phyloP scores from a whole-genome alignment of 352 stramenopile genomes.

The Peronosclerospora sorghi region DNA sequence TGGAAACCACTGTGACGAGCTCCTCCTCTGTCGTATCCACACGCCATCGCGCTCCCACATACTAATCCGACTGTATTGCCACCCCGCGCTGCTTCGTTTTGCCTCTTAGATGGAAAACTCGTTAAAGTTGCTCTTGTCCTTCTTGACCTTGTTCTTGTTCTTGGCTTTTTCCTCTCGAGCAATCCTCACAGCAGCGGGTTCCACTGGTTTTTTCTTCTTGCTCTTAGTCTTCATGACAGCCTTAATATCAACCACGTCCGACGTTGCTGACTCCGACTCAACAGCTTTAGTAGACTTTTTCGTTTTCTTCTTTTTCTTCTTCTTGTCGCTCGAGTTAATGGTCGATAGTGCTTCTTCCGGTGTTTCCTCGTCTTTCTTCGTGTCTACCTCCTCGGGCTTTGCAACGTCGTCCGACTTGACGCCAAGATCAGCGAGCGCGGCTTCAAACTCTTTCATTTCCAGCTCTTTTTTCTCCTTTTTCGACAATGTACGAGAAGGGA shows the following conservation, averaged over 20 bases:
- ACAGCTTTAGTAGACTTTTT: conserved; percentile 33
- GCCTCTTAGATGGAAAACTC: conserved; percentile 62
- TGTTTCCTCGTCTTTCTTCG: conserved; percentile 28
- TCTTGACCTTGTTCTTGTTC: conserved; percentile 63
- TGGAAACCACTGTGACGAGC: neutral
- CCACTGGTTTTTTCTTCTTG: conserved; percentile 63
- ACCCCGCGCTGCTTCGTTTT: conserved; percentile 1
- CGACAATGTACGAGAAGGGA: conserved; percentile 33
- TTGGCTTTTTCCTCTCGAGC: conserved; percentile 59
- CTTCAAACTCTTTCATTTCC: conserved; percentile 68
- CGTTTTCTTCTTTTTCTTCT: conserved; percentile 54
- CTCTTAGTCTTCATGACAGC: conserved; percentile 58
- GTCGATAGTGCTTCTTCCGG: conserved; percentile 22
- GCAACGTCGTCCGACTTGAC: conserved; percentile 22
- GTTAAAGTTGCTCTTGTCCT: conserved; percentile 73
- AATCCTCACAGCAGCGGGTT: conserved; percentile 50
- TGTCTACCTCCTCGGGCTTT: conserved; percentile 11
- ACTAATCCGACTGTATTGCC: neutral
- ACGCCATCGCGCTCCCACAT: neutral
- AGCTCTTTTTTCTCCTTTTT: conserved; percentile 79
- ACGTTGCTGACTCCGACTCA: conserved; percentile 10
- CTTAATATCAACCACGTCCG: conserved; percentile 59
- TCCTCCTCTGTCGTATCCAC: conserved; percentile 1
- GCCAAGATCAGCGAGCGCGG: conserved; percentile 50
- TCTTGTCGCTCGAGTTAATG: conserved; percentile 18